Evolutionary conservation across 2,329 filamentous ascomycete species (phyloP), one percentile per base, ranked within the genome.

Genomic region (Magnaporthiopsis rhizophila): DNA sequence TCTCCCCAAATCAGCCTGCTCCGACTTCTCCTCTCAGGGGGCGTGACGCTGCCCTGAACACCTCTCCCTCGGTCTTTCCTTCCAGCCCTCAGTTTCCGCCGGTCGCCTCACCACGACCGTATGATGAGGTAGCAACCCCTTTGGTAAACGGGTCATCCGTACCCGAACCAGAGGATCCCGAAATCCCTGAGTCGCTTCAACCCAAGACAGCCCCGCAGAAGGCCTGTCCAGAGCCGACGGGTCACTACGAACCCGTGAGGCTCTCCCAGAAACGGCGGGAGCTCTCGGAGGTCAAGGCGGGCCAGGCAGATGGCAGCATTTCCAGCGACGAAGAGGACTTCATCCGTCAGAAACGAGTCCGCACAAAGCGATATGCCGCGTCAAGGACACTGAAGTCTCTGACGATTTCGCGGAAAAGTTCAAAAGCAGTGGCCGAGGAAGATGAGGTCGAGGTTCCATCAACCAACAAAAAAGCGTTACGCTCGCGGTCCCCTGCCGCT

Each of bases 1-100:
- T 81, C 4, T 83, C 82, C 2, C 77, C 81, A 0, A 80, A 80
- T 53, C 18, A 6, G 8, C 45, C 58, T 72, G 74, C 2, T 70
- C 76, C 58, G 67, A 73, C 2, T 78, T 86, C 83, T 1, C 82
- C 83, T 0, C 70, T 84, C 1, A 84, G 83, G 69, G 75, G 80
- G 50, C 77, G 80, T 32, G 77, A 77, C 21, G 11, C 75, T 81
- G 62, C 76, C 79, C 34, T 45, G 13, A 45, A 34, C 36, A 79
- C 80, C 0, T 82, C 80, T 0, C 80, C 82, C 3, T 75, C 77
- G 13, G 72, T 73, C 53, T 69, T 71, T 30, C 74, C 75, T 0
- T 81, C 80, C 8, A 82, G 80, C 62, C 79, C 80, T 0, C 71
- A 69, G 21, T 65, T 74, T 1, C 50, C 57, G 2, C 69, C 65